Evolutionary conservation across 2,329 filamentous ascomycete species (phyloP).

Genomic region (Cytospora mali): DNA sequence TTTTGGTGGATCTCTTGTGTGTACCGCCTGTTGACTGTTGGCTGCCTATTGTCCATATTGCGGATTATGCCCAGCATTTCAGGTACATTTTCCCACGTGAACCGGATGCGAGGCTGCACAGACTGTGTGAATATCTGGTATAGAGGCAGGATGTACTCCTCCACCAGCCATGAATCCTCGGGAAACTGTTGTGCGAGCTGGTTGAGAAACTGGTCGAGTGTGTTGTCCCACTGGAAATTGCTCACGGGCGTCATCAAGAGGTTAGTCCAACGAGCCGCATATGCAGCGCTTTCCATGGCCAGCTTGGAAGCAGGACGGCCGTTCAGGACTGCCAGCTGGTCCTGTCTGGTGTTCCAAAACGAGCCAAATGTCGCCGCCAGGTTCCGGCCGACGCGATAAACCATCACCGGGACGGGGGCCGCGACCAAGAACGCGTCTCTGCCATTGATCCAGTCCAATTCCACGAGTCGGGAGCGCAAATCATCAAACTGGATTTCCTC

Average conservation of each 20-base stretch:
- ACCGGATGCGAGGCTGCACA: slow-evolving; percentile 36
- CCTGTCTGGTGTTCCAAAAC: slow-evolving; percentile 35
- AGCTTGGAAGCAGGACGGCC: slow-evolving; percentile 58
- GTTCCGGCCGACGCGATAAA: slow-evolving; percentile 77
- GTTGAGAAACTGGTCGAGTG: slow-evolving; percentile 65
- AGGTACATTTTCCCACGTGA: slow-evolving; percentile 41
- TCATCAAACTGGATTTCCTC: slow-evolving; percentile 64
- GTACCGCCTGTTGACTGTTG: slow-evolving; percentile 39
- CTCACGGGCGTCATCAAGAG: slow-evolving; percentile 56
- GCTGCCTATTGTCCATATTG: slow-evolving; percentile 47
- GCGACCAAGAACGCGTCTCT: slow-evolving; percentile 61
- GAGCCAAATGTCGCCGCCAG: slow-evolving; percentile 72
- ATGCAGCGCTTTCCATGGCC: slow-evolving; percentile 59
- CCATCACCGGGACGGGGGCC: slow-evolving; percentile 66
- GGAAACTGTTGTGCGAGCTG: slow-evolving; percentile 67
- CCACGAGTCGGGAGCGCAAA: slow-evolving; percentile 62
- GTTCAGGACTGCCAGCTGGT: slow-evolving; percentile 41
- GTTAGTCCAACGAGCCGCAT: slow-evolving; percentile 73
- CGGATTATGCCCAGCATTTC: slow-evolving; percentile 45
- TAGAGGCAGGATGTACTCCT: slow-evolving; percentile 68
- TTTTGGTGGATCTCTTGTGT: slow-evolving; percentile 38
- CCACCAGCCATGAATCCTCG: slow-evolving; percentile 72
- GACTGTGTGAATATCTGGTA: slow-evolving; percentile 48
- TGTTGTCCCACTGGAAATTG: slow-evolving; percentile 58
- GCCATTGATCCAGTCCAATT: slow-evolving; percentile 47